Percentiles rank a stretch among this genome's conserved stretches.
Conservation (phyloP, 176 grass and related monocot genomes). For the Juncus inflexus region DNA sequence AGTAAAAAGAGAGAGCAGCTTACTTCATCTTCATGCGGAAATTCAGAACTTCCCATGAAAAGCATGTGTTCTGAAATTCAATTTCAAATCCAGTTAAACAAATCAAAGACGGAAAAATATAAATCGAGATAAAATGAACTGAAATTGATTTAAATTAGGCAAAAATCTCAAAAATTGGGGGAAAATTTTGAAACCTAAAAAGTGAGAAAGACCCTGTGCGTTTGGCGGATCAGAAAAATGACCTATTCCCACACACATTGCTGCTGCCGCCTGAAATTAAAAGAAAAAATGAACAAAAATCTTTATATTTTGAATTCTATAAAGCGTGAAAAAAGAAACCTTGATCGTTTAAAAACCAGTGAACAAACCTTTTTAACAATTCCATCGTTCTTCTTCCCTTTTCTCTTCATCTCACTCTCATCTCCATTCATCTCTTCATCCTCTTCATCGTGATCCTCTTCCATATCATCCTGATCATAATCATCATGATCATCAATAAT, state of each 20-base stretch:
- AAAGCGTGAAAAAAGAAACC: too few relatives aligned
- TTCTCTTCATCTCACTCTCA: slow-evolving; percentile 45
- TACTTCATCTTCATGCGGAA: slow-evolving; percentile 62
- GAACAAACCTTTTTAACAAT: slow-evolving; percentile 54
- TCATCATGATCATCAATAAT: slow-evolving; percentile 1
- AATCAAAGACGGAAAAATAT: background rate
- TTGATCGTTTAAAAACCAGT: too few relatives aligned
- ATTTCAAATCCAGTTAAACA: slow-evolving; percentile 12
- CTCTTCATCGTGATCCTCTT: slow-evolving; percentile 26
- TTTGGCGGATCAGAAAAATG: slow-evolving; percentile 63
- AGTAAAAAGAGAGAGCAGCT: background rate
- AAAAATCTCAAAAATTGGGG: background rate
- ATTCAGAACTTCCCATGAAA: slow-evolving; percentile 90
- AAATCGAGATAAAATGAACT: background rate
- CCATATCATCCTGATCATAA: background rate
- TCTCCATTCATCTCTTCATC: slow-evolving; percentile 41
- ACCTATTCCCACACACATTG: slow-evolving; percentile 81
- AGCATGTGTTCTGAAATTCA: slow-evolving; percentile 81
- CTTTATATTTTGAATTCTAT: too few relatives aligned
- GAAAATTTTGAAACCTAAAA: slow-evolving; percentile 55
- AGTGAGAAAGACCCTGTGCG: slow-evolving; percentile 77
- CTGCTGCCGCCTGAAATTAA: slow-evolving; percentile 61
- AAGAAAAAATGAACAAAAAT: background rate
- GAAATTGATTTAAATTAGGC: background rate
- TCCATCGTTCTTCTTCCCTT: slow-evolving; percentile 30